Conservation (phyloP, 2,329 filamentous ascomycete genomes). For the Fusarium poae region DNA sequence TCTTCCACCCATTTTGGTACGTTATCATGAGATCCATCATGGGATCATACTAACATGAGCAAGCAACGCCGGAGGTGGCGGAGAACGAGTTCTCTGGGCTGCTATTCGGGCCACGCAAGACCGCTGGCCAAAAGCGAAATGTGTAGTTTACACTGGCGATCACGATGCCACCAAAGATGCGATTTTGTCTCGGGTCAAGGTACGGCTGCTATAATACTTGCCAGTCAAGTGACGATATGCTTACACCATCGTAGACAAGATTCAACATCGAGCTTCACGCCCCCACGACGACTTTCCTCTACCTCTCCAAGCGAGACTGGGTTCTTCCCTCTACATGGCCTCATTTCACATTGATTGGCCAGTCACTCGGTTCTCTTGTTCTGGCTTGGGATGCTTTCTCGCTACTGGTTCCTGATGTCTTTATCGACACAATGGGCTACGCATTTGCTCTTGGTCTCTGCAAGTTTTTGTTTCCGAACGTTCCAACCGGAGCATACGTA, state of each 20-base stretch:
- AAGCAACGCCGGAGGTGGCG: constrained; percentile 95
- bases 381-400: constrained; percentile 93
- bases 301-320: constrained; percentile 88
- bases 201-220: constrained; percentile 53
- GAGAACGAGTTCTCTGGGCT: constrained; percentile 96
- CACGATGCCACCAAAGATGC: constrained; percentile 85
- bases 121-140: constrained; percentile 88
- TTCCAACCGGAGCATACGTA: constrained; percentile 93
- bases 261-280: constrained; percentile 94
- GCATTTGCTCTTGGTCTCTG: constrained; percentile 88
- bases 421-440: constrained; percentile 98
- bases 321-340: constrained; percentile 91
- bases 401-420: constrained; percentile 92
- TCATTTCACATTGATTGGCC: constrained; percentile 91
- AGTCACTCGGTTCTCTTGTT: constrained; percentile 88
- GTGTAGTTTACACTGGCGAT: constrained; percentile 95
- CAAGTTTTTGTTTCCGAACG: constrained; percentile 81
- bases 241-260: constrained; percentile 67
- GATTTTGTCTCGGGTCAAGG: constrained; percentile 83
- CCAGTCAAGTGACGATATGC: not conserved
- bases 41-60: constrained; percentile 22
- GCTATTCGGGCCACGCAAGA: constrained; percentile 92
- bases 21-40: constrained; percentile 44
- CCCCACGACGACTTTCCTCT: constrained; percentile 87
- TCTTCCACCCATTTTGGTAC: constrained; percentile 98